Base-by-base conservation (phyloP, 129 eudicot genomes). In the Apium graveolens region DNA sequence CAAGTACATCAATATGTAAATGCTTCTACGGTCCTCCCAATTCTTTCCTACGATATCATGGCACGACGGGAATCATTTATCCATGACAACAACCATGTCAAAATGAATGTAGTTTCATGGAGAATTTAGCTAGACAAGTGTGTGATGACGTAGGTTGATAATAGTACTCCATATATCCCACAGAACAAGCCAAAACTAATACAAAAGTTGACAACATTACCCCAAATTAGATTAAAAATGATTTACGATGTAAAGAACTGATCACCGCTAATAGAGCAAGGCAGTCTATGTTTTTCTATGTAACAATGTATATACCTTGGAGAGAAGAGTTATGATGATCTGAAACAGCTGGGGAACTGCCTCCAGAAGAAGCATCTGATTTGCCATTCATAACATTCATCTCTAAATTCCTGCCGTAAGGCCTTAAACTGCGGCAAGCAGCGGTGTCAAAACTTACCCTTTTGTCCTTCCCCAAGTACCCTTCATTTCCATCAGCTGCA, bases 281-380 rank as follows among this genome's bases (percentile, higher is more conserved):
- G 48, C 11, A 38, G 39, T 38, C 14, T n/a, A n/a, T n/a, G n/a
- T n/a, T n/a, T n/a, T n/a, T n/a, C n/a, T n/a, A n/a, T n/a, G n/a
- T n/a, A n/a, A n/a, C n/a, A n/a, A n/a, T n/a, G n/a, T n/a, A n/a
- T n/a, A 17, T 80, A 89, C 93, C 93, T 51, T 79, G 86, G 76
- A 46, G 82, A 60, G 86, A 79, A 1, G 86, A 81, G 83, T 85
- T 87, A 43, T 78, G 90, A 68, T 73, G 60, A 87, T 85, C 86
- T 17, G 89, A 85, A 62, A 78, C 62, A 27, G 78, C 84, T 3
- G 87, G 77, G 0, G 88, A 82, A 78, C 73, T 76, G 17, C 78
- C 46, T 46, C 55, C 88, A 57, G 44, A 69, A 38, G 78, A 80
- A 44, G 83, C 91, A 79, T 79, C 76, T 3, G 80, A 79, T 70